phyloP scores from a whole-genome alignment of 2,329 filamentous ascomycete species.

The Aspergillus piperis region DNA sequence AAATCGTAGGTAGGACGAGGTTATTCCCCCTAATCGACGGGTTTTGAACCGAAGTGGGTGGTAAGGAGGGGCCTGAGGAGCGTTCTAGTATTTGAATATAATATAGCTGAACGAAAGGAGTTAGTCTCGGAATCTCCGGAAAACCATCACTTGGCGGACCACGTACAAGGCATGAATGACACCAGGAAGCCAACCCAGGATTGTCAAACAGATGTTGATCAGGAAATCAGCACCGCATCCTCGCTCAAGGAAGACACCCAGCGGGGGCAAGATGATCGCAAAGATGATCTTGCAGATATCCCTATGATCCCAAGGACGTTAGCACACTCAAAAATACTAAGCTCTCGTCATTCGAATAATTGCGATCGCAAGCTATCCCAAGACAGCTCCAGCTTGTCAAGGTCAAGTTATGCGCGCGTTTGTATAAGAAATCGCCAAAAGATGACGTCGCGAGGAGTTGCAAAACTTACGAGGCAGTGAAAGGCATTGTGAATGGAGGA shows the following conservation, averaged over 20 bases:
- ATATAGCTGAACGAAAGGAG: constrained; percentile 62
- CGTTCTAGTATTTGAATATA: constrained; percentile 78
- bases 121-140: constrained; percentile 14
- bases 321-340: neutral
- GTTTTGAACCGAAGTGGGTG: constrained; percentile 8
- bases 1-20: constrained; percentile 9
- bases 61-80: constrained; percentile 1
- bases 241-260: constrained; percentile 92
- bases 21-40: neutral
- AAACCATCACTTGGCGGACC: neutral
- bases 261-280: constrained; percentile 83
- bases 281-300: constrained; percentile 82
- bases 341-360: neutral
- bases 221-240: constrained; percentile 83
- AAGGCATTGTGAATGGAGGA: constrained; percentile 48
- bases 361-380: neutral
- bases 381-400: neutral
- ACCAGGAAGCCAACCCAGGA: constrained; percentile 74
- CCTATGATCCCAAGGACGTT: constrained; percentile 43
- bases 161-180: constrained; percentile 88
- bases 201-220: constrained; percentile 89
- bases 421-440: neutral
- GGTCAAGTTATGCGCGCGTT: neutral
- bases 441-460: neutral
- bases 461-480: constrained; percentile 51